phyloP scores from a whole-genome alignment of 208 protist species.

The Acanthamoeba triangularis region DNA sequence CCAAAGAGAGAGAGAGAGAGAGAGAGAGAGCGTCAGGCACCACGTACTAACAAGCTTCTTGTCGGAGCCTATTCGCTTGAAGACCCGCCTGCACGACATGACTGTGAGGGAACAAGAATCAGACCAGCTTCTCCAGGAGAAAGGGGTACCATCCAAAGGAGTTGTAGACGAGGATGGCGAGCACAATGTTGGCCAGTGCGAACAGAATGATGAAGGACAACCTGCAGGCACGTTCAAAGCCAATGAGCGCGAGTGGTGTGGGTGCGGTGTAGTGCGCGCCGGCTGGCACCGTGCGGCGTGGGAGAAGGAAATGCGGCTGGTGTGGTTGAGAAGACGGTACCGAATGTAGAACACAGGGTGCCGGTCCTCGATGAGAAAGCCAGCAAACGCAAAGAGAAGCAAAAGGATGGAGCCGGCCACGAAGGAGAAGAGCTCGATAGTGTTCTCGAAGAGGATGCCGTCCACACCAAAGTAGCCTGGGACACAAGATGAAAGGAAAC shows the following conservation, averaged over 20 bases:
- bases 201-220: conserved; percentile 21
- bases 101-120: background rate
- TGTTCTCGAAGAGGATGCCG: conserved; percentile 47
- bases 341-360: background rate
- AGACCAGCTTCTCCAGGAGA: too few relatives aligned
- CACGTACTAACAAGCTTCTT: background rate
- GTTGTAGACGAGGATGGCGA: conserved; percentile 6
- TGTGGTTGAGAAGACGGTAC: background rate
- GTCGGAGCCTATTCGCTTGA: conserved; percentile 20
- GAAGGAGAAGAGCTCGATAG: conserved; percentile 12
- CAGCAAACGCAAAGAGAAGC: background rate
- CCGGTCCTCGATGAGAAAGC: background rate
- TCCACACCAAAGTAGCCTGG: conserved; percentile 3
- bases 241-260: background rate
- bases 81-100: background rate
- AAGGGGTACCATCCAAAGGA: conserved; percentile 7
- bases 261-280: background rate
- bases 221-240: background rate
- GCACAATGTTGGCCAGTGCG: background rate
- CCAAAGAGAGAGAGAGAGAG: background rate
- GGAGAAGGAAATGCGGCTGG: background rate
- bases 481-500: background rate
- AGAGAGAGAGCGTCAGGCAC: background rate
- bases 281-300: background rate
- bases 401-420: background rate